Evolutionary conservation across 208 protist species (phyloP), one percentile per base, ranked within the genome.

Genomic region (Leishmania aethiopica): DNA sequence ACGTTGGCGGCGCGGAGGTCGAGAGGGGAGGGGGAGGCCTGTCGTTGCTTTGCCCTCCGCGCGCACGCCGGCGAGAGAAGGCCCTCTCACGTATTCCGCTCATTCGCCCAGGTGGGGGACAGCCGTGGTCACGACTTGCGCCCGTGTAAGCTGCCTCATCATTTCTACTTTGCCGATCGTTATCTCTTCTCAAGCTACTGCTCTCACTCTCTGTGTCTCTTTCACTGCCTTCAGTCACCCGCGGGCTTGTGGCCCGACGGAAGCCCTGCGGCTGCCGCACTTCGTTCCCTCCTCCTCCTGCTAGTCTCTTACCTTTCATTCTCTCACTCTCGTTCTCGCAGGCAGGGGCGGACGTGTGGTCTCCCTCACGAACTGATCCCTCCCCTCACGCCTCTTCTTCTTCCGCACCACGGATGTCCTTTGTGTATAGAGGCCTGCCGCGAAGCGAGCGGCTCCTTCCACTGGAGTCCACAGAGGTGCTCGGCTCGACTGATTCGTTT

Each of bases 371-470:
- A 74, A 42, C 35, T 74, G 42, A 74, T 74, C 19, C 40, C 69
- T 37, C 1, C 25, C 17, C 28, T 49, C 69, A 2, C 5, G 15
- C 35, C 66, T 40, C 15, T 32, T 71, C 35, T 42, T 37, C 37
- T n/a, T 22, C 40, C 66, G 13, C 51, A 67, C 28, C 42, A n/a
- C 57, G 1, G 13, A 94, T 94, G 91, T 89, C 85, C 57, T 85
- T 81, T 72, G 82, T 85, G 53, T 89, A 85, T 51, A 81, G 78
- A 19, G 86, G 84, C 25, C 81, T 91, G 60, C 77, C 84, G 7
- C 91, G 91, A 45, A 88, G 86, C 51, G 86, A 92, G 57, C 86
- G 91, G 28, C 79, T 95, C 49, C 87, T 95, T 19, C 91, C 91
- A 25, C 83, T 95, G 25, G 88, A 92, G 59, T 86, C 85, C 11